These are phyloP conservation scores for Talaromyces sp. DNA, from an alignment of 2,329 filamentous ascomycete genomes.

Conservation along the genomic window DNA sequence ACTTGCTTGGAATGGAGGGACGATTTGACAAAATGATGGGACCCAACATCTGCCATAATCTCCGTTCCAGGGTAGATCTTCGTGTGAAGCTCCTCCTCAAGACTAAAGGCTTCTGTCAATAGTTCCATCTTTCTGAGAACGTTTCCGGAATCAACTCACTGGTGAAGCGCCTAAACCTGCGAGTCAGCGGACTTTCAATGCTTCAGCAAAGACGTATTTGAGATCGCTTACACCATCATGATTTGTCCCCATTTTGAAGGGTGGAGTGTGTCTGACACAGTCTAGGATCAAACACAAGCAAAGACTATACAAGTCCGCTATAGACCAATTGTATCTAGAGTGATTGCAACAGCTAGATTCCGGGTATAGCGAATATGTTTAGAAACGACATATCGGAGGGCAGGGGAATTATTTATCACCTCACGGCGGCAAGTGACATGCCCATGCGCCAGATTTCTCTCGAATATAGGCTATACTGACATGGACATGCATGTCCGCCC, in stretches of 20 bases:
- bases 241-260: background rate
- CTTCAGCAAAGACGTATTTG: background rate
- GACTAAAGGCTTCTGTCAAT: conserved; percentile 23
- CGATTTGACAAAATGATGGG: conserved; percentile 61
- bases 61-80: conserved; percentile 58
- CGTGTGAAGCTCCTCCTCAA: conserved; percentile 52
- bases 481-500: background rate
- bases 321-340: background rate
- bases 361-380: background rate
- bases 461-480: conserved; percentile 3
- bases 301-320: background rate
- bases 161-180: background rate
- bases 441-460: background rate
- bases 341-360: background rate
- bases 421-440: background rate
- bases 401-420: background rate
- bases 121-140: conserved; percentile 27
- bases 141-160: background rate
- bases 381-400: background rate
- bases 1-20: conserved; percentile 38
- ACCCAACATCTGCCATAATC: conserved; percentile 59
- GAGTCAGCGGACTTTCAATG: background rate
- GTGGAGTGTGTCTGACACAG: background rate
- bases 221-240: background rate
- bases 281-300: background rate